Conservation (phyloP, 192 early-diverging fungal genomes). For the Oehlia diaphana region DNA sequence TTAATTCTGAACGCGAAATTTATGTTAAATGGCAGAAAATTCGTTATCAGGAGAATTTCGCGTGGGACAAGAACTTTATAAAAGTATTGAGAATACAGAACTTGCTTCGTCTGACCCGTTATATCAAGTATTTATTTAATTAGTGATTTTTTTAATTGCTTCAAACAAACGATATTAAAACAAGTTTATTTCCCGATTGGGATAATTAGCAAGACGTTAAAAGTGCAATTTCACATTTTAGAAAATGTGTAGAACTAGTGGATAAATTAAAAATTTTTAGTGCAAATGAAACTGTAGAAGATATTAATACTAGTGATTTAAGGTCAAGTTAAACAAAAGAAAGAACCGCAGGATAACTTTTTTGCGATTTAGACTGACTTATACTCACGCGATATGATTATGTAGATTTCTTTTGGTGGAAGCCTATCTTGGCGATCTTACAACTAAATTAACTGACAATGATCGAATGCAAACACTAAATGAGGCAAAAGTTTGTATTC, state of each 20-base stretch:
- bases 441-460: conserved; percentile 41
- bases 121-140: conserved; percentile 25
- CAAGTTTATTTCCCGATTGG: no score
- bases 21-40: not conserved
- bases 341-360: not conserved
- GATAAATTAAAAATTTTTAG: conserved; percentile 75
- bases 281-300: conserved; percentile 84
- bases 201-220: conserved; percentile 47
- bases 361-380: not conserved
- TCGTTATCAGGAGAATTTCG: conserved; percentile 28
- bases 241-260: conserved; percentile 49
- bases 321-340: conserved; percentile 38
- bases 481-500: conserved; percentile 47
- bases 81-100: conserved; percentile 41
- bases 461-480: conserved; percentile 49
- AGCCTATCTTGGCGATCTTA: conserved; percentile 58
- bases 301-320: conserved; percentile 82
- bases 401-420: conserved; percentile 58
- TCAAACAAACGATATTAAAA: no score
- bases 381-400: not conserved
- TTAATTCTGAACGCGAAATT: no score
- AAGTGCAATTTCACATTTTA: conserved; percentile 47
- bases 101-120: conserved; percentile 46
- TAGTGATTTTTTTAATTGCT: not conserved
- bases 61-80: conserved; percentile 29